These are phyloP conservation scores for Lecanicillium sp. DNA, from an alignment of 2,329 filamentous ascomycete species.

Conservation along the genomic window DNA sequence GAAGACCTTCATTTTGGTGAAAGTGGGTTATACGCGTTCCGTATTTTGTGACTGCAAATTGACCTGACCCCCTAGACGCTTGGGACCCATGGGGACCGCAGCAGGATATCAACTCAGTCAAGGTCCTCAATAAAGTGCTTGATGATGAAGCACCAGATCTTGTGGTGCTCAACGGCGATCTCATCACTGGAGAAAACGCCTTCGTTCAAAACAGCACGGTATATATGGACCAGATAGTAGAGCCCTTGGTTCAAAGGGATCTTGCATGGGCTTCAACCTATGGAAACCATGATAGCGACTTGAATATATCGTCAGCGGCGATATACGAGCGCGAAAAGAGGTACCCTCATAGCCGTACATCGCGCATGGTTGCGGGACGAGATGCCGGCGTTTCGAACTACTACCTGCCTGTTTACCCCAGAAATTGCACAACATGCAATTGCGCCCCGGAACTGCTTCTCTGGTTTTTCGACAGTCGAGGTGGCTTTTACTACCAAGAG, in stretches of 20 bases:
- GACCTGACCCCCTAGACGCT: conserved; percentile 4
- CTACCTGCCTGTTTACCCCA: conserved; percentile 34
- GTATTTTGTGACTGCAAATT: background rate
- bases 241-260: conserved; percentile 44
- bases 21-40: conserved; percentile 6
- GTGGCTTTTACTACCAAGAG: conserved; percentile 43
- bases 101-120: conserved; percentile 26
- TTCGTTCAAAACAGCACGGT: conserved; percentile 42
- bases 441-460: conserved; percentile 41
- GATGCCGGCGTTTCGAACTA: conserved; percentile 38
- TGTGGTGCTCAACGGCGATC: conserved; percentile 48
- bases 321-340: conserved; percentile 33
- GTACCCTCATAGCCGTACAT: conserved; percentile 30
- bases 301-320: conserved; percentile 41
- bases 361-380: conserved; percentile 27
- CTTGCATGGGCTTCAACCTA: conserved; percentile 60
- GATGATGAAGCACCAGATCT: conserved; percentile 14
- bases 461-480: conserved; percentile 66
- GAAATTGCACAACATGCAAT: conserved; percentile 19
- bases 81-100: conserved; percentile 27
- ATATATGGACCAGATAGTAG: conserved; percentile 52
- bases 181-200: conserved; percentile 60
- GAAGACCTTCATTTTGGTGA: conserved; percentile 14
- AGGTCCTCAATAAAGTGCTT: conserved; percentile 26
- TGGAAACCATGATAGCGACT: conserved; percentile 60